Base-by-base conservation (phyloP, 805 yeast species). In the Kluyveromyces siamensis region DNA sequence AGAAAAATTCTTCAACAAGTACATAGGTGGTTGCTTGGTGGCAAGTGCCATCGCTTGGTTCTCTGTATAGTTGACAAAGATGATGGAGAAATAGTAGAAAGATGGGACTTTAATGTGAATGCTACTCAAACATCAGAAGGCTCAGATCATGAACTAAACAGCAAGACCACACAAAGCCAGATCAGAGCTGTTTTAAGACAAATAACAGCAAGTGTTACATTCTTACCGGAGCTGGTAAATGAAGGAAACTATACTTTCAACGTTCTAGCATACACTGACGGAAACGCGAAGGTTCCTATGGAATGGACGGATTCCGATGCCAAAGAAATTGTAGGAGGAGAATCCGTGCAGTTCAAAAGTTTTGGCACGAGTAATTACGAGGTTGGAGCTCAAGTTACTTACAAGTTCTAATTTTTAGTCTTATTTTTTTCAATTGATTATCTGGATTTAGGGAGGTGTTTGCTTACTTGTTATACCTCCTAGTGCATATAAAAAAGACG, bases 101-200 rank as follows among this genome's bases (percentile, higher is more conserved):
- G 87, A 47, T 90, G 98, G 98, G 87, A 87, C 59, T 90, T 90
- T 59, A 77, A 79, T 53, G 69, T 88, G 7, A 77, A 79, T 2
- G 59, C 70, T 10, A 50, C 48, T 7, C 52, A 38, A 2, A 48
- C 16, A 1, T 44, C 45, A 2, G 50, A 48, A 8, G 39, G 18
- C 13, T 51, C 44, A 6, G 49, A 44, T 11, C 45, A 43, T 8
- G 53, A 48, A 14, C 49, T 47, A 19, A 53, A 68, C 21, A 69
- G 59, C 33, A 78, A 73, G 2, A 76, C 75, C 33, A 77, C 83
- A 2, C 90, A 84, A 55, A 71, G 67, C 46, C 93, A 88, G 54
- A 87, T 89, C n/a, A 91, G 87, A 63, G 79, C 88, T 0, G 81
- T 90, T 6, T 80, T 90, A 38, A 76, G 96, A 47, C 97, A 90